A percentile compares a stretch with the other conserved stretches of the same genome.
Evolutionary conservation across 345 rosid species (phyloP).

Genomic region (Pistacia atlantica): DNA sequence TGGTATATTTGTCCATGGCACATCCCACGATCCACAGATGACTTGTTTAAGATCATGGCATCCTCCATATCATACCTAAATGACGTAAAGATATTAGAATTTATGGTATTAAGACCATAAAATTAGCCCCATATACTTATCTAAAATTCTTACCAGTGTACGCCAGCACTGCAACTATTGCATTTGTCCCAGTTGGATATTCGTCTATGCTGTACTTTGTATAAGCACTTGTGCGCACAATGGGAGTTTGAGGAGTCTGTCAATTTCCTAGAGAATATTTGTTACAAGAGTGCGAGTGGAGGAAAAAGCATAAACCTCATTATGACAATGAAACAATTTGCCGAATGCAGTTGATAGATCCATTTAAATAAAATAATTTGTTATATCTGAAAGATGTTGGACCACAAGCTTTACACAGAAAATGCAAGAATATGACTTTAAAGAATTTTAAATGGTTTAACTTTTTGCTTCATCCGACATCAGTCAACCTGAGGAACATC

Average conservation of each 20-base stretch:
- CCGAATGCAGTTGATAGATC: background rate
- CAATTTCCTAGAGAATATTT: conserved; percentile 25
- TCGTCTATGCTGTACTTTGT: conserved; percentile 74
- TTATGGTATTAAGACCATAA: background rate
- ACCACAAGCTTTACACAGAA: background rate
- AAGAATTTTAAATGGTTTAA: background rate
- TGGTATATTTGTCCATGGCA: conserved; percentile 95
- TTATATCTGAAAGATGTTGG: background rate
- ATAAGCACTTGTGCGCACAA: conserved; percentile 82
- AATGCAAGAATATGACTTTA: background rate
- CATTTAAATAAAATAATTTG: background rate
- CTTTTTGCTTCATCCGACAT: background rate
- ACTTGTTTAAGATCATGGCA: conserved; percentile 96
- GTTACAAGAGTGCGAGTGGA: background rate
- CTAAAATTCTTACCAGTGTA: conserved; percentile 66
- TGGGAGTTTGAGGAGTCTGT: conserved; percentile 98
- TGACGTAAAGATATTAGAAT: conserved; percentile 14
- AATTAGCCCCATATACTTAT: background rate
- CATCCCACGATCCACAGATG: conserved; percentile 95
- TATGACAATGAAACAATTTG: background rate
- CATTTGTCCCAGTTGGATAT: conserved; percentile 92
- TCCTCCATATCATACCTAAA: conserved; percentile 98
- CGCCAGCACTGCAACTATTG: conserved; percentile 96
- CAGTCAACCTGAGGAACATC: background rate
- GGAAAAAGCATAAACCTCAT: conserved; percentile 7